Conservation (phyloP, 1,139 yeast species). For the Pichia kudriavzevii region DNA sequence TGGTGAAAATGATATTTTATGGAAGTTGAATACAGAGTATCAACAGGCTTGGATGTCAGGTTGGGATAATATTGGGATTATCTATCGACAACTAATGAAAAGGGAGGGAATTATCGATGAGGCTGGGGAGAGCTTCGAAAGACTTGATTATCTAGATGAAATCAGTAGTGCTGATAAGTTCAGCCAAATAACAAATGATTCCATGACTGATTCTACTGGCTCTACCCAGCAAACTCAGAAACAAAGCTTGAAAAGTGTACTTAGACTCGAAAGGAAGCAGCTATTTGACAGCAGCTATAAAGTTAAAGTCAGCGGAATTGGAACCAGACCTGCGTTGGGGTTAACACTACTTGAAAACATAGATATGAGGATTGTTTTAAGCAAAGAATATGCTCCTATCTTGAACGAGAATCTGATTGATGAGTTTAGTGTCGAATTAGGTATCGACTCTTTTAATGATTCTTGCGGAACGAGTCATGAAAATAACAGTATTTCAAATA, state of each 20-base stretch:
- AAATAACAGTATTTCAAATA: constrained; percentile 15
- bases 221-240: constrained; percentile 1
- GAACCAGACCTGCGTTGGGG: constrained; percentile 29
- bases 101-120: constrained; percentile 15
- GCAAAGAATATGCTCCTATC: constrained; percentile 26
- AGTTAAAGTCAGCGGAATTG: constrained; percentile 23
- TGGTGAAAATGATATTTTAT: constrained; percentile 27
- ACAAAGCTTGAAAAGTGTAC: constrained; percentile 14
- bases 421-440: constrained; percentile 27
- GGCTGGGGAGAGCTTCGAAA: constrained; percentile 18
- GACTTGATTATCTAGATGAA: constrained; percentile 22
- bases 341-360: constrained; percentile 24
- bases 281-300: constrained; percentile 24
- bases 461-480: too few species aligned
- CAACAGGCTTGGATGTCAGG: constrained; percentile 72
- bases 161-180: not conserved
- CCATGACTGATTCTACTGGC: not conserved
- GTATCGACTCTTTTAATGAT: too few species aligned
- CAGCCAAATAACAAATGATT: not conserved
- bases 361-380: constrained; percentile 28
- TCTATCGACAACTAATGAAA: constrained; percentile 23
- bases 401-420: constrained; percentile 26
- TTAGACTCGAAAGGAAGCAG: constrained; percentile 22
- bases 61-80: constrained; percentile 45
- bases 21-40: constrained; percentile 48